Conservation (phyloP, 306 rosid species). For the Lathyrus sativus region DNA sequence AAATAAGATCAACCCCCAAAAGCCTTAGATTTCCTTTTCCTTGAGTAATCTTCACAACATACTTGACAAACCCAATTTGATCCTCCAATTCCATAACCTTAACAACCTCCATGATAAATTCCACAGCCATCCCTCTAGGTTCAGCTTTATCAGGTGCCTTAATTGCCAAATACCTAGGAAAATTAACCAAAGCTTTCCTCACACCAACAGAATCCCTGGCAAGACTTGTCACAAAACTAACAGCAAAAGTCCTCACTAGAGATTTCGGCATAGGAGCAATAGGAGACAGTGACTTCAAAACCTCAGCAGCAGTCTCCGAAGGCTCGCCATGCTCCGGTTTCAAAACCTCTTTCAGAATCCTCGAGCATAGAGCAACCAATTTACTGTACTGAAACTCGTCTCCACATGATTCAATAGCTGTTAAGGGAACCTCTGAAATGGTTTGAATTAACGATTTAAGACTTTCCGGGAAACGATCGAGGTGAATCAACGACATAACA, state of each 20-base stretch:
- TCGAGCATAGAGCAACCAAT: conserved; percentile 50
- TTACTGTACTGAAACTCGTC: conserved; percentile 46
- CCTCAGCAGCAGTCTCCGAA: conserved; percentile 64
- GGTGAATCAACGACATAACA: conserved; percentile 65
- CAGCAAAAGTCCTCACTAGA: conserved; percentile 61
- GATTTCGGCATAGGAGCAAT: conserved; percentile 66
- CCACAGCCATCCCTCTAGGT: conserved; percentile 77
- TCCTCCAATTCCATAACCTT: conserved; percentile 53
- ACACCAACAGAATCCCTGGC: conserved; percentile 48
- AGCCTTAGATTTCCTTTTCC: conserved; percentile 81
- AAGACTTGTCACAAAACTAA: conserved; percentile 51
- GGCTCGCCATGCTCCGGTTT: conserved; percentile 70
- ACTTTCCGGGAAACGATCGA: conserved; percentile 83
- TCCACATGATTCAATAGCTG: conserved; percentile 48
- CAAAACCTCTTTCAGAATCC: conserved; percentile 57
- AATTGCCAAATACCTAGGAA: conserved; percentile 66
- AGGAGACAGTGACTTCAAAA: conserved; percentile 57
- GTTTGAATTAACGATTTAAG: conserved; percentile 73
- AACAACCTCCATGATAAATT: conserved; percentile 72
- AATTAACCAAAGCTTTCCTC: conserved; percentile 67
- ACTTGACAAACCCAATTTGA: conserved; percentile 70
- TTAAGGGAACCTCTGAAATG: conserved; percentile 54
- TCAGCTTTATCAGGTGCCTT: conserved; percentile 86
- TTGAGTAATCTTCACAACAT: conserved; percentile 65
- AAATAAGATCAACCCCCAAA: conserved; percentile 74